phyloP scores from a whole-genome alignment of 495 filamentous ascomycete genomes.

The Glonium stellatum region DNA sequence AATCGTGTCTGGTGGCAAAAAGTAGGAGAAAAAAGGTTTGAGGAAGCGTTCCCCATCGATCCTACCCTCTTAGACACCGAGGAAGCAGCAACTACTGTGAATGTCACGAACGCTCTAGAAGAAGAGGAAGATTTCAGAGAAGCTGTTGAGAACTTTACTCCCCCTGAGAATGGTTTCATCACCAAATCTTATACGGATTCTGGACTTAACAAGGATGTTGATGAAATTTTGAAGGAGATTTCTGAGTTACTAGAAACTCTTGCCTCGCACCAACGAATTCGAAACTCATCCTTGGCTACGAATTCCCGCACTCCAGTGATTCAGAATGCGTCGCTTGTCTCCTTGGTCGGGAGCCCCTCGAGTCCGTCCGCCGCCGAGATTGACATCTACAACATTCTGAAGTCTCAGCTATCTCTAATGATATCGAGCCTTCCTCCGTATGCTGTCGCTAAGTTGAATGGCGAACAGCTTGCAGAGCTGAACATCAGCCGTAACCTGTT shows the following conservation, averaged over 20 bases:
- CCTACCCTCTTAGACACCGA: constrained; percentile 38
- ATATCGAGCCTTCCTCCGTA: constrained; percentile 75
- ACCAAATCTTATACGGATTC: constrained; percentile 26
- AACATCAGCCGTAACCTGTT: constrained; percentile 78
- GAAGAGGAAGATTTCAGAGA: constrained; percentile 39
- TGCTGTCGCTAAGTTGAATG: constrained; percentile 76
- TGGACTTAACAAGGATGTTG: constrained; percentile 53
- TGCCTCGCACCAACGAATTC: constrained; percentile 77
- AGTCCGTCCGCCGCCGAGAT: constrained; percentile 59
- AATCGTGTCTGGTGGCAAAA: constrained; percentile 83
- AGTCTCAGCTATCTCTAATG: constrained; percentile 62
- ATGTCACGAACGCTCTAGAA: constrained; percentile 40
- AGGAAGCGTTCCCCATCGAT: constrained; percentile 46
- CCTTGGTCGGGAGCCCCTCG: constrained; percentile 41
- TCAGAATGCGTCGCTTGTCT: constrained; percentile 42
- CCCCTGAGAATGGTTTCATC: constrained; percentile 35
- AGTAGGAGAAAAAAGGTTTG: constrained; percentile 55
- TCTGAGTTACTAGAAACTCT: constrained; percentile 79
- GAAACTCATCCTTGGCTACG: constrained; percentile 54
- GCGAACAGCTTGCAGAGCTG: constrained; percentile 72
- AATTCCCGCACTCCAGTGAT: constrained; percentile 38
- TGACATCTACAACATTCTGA: constrained; percentile 66
- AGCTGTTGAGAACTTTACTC: constrained; percentile 46
- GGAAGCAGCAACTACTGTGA: constrained; percentile 24
- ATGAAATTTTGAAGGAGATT: constrained; percentile 71